These are phyloP conservation scores for Diutina catenulata DNA, from an alignment of 1,139 yeast species.

Conservation along the genomic window DNA sequence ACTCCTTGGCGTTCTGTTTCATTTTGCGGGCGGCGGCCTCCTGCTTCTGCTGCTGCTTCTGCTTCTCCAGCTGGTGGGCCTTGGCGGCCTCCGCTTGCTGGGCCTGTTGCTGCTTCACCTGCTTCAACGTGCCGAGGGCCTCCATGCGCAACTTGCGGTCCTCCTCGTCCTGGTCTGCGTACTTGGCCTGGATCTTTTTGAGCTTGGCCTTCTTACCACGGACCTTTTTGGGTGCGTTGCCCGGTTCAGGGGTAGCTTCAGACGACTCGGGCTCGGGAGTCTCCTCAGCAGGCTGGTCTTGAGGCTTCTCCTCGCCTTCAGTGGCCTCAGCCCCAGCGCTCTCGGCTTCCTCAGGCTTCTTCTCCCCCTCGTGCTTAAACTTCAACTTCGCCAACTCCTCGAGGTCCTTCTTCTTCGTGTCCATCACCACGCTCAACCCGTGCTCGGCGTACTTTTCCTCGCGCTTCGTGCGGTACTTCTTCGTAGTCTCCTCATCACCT, in stretches of 20 bases:
- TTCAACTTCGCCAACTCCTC: conserved; percentile 12
- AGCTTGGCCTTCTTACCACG: conserved; percentile 80
- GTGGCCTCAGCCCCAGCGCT: conserved; percentile 6
- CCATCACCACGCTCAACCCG: conserved; percentile 30
- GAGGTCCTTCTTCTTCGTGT: conserved; percentile 20
- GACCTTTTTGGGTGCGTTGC: conserved; percentile 17
- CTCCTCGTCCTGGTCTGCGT: conserved; percentile 87
- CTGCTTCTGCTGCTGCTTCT: conserved; percentile 13
- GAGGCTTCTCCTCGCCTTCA: conserved; percentile 10
- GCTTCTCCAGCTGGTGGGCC: conserved; percentile 20
- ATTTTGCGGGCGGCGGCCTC: conserved; percentile 13
- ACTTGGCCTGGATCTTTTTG: conserved; percentile 73
- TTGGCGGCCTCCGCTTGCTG: too few species aligned
- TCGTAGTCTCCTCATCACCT: conserved; percentile 42
- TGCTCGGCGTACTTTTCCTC: conserved; percentile 30
- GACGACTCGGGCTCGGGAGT: not conserved
- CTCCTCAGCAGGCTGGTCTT: conserved; percentile 9
- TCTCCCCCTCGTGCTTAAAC: not conserved
- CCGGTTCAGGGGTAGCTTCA: not conserved
- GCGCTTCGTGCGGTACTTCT: conserved; percentile 27
- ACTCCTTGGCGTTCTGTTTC: conserved; percentile 19
- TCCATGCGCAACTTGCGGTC: conserved; percentile 67
- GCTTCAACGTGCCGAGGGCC: conserved; percentile 73
- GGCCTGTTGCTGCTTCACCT: conserved; percentile 21
- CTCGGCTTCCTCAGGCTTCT: not conserved